Evolutionary conservation across 495 filamentous ascomycete genomes (phyloP).

Genomic region (Penicillium samsonianum): DNA sequence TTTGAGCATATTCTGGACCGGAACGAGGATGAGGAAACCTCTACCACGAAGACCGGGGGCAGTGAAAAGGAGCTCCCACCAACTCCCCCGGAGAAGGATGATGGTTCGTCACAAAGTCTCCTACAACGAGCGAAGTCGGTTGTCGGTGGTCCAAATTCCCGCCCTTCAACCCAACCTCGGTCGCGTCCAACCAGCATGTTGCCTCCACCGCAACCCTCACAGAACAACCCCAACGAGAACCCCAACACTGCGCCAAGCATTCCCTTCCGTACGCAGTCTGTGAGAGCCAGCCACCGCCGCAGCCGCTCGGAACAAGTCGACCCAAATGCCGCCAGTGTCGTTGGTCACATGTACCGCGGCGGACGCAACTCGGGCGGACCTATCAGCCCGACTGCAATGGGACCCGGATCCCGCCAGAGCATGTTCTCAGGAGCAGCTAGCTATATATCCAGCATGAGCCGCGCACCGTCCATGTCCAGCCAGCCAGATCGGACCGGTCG

Average conservation of each 20-base stretch:
- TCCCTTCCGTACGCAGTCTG: conserved; percentile 69
- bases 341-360: conserved; percentile 83
- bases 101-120: conserved; percentile 53
- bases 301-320: conserved; percentile 70
- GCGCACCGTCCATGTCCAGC: conserved; percentile 49
- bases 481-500: conserved; percentile 43
- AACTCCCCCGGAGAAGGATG: conserved; percentile 66
- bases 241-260: conserved; percentile 83
- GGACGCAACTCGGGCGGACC: conserved; percentile 60
- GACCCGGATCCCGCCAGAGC: conserved; percentile 46
- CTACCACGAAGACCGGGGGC: conserved; percentile 19
- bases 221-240: conserved; percentile 57
- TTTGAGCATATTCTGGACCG: conserved; percentile 81
- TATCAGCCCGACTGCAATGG: conserved; percentile 52
- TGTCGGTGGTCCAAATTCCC: conserved; percentile 44
- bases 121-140: conserved; percentile 83
- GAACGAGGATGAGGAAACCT: conserved; percentile 59
- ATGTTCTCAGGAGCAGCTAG: conserved; percentile 45
- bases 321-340: conserved; percentile 63
- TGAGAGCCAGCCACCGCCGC: conserved; percentile 59
- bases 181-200: conserved; percentile 65
- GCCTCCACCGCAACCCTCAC: conserved; percentile 45
- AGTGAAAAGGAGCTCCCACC: conserved; percentile 85
- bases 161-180: conserved; percentile 44
- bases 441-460: conserved; percentile 48